These are phyloP conservation scores for Volvariella volvacea DNA, from an alignment of 1,284 basidiomycete species.

Conservation along the genomic window DNA sequence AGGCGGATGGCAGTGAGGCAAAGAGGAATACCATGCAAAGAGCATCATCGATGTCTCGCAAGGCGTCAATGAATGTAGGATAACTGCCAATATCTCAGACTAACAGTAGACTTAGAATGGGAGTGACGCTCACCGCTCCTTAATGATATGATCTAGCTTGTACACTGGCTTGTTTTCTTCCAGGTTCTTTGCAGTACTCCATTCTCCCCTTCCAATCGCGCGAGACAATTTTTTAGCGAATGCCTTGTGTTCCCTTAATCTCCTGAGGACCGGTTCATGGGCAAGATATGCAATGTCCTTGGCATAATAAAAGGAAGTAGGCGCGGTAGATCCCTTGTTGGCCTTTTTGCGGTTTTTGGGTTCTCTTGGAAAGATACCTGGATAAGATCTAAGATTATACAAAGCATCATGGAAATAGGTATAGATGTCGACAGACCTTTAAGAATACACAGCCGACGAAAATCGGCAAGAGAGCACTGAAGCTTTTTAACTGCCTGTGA, in stretches of 20 bases:
- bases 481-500: constrained; percentile 88
- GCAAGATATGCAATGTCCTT: constrained; percentile 98
- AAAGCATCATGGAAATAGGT: not conserved
- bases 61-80: constrained; percentile 93
- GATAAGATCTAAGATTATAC: not conserved
- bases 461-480: constrained; percentile 96
- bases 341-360: constrained; percentile 90
- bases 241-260: constrained; percentile 95
- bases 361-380: constrained; percentile 97
- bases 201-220: constrained; percentile 91
- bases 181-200: constrained; percentile 90
- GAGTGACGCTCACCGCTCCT: constrained; percentile 70
- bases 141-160: constrained; percentile 93
- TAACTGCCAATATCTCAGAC: constrained; percentile 54
- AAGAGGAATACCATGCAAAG: constrained; percentile 95
- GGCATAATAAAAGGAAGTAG: constrained; percentile 96
- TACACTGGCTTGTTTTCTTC: constrained; percentile 91
- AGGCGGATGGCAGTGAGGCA: constrained; percentile 79
- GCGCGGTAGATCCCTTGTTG: constrained; percentile 96
- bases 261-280: constrained; percentile 95
- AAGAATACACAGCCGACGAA: constrained; percentile 94
- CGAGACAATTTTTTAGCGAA: constrained; percentile 97
- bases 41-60: constrained; percentile 96
- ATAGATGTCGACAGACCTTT: constrained; percentile 62
- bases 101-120: constrained; percentile 2